Evolutionary conservation across 225 moss, liverwort and hornwort species (phyloP).

Genomic region (Ulota crispa): DNA sequence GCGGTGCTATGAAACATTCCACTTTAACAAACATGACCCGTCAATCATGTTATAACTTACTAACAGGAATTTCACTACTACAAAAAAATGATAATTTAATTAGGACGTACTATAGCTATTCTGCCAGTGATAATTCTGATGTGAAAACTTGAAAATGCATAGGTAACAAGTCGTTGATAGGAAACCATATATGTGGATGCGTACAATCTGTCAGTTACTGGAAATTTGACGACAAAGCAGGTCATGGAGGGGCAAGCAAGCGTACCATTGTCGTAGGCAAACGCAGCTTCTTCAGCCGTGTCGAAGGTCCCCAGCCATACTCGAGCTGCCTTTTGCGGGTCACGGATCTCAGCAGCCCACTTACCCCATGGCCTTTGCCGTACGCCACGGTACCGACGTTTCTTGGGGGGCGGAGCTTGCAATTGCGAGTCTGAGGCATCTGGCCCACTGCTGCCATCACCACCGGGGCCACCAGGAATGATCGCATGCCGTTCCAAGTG

Average conservation of each 20-base stretch:
- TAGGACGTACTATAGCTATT: not conserved
- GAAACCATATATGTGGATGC: too few species aligned
- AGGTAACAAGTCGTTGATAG: not conserved
- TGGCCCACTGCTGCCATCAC: conserved; percentile 16
- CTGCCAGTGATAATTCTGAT: not conserved
- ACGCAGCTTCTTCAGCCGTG: conserved; percentile 73
- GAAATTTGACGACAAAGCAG: not conserved
- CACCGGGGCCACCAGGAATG: conserved; percentile 8
- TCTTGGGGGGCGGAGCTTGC: conserved; percentile 33
- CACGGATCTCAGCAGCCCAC: conserved; percentile 91
- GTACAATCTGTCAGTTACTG: not conserved
- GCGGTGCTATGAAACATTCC: not conserved
- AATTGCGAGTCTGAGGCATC: not conserved
- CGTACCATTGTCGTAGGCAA: conserved; percentile 65
- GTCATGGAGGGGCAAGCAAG: not conserved
- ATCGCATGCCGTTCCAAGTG: conserved; percentile 9
- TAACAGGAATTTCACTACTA: not conserved
- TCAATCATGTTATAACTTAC: not conserved
- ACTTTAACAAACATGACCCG: not conserved
- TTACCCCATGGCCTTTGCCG: conserved; percentile 87
- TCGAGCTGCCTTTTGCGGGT: conserved; percentile 82
- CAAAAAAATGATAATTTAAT: not conserved
- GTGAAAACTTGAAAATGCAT: not conserved
- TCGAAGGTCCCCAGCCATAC: conserved; percentile 90
- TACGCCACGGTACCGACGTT: conserved; percentile 69